These are phyloP conservation scores for Hymenoscyphus repandus DNA, from an alignment of 2,329 filamentous ascomycete genomes.

Conservation along the genomic window DNA sequence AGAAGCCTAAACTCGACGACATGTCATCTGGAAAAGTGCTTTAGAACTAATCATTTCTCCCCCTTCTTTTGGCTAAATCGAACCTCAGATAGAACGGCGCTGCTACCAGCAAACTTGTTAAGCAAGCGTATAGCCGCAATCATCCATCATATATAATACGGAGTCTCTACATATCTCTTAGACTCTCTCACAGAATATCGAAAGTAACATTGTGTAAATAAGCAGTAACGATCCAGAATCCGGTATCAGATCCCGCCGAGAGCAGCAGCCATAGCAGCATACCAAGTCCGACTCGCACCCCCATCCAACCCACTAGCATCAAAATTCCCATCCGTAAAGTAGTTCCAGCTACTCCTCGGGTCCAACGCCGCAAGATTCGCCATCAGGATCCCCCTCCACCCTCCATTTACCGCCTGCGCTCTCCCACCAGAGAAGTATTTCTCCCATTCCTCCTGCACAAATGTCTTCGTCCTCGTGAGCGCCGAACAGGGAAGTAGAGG, in stretches of 20 bases:
- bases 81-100: too few relatives aligned
- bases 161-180: too few relatives aligned
- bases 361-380: conserved; percentile 78
- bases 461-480: conserved; percentile 59
- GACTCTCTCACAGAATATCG: too few relatives aligned
- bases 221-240: neutral
- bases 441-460: conserved; percentile 80
- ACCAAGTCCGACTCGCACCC: conserved; percentile 81
- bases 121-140: too few relatives aligned
- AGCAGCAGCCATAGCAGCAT: conserved; percentile 71
- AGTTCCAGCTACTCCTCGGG: conserved; percentile 62
- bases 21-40: too few relatives aligned
- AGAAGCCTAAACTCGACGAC: too few relatives aligned
- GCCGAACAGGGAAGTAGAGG: conserved; percentile 43
- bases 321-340: conserved; percentile 65
- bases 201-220: too few relatives aligned
- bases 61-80: too few relatives aligned
- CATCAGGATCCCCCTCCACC: conserved; percentile 82
- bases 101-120: too few relatives aligned
- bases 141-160: too few relatives aligned
- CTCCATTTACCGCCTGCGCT: conserved; percentile 59
- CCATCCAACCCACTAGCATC: conserved; percentile 69
- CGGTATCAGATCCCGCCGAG: neutral
- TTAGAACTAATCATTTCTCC: too few relatives aligned
- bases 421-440: conserved; percentile 67